Evolutionary conservation across 148 eudicot genomes (phyloP).

Genomic region (Arbutus unedo): DNA sequence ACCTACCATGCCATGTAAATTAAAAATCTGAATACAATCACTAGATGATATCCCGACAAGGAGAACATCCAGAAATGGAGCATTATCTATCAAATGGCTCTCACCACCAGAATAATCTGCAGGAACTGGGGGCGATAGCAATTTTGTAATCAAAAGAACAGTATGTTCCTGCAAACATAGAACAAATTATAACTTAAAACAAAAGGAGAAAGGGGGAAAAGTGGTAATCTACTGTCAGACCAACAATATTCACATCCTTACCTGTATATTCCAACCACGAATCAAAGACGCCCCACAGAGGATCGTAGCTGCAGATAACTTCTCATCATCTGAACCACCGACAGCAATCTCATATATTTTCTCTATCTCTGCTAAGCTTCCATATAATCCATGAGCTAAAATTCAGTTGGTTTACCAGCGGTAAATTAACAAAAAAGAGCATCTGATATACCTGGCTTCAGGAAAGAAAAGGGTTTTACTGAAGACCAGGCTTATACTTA

Average conservation of each 20-base stretch:
- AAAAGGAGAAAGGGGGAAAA: neutral
- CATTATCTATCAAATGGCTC: conserved; percentile 68
- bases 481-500: conserved; percentile 20
- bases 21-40: conserved; percentile 83
- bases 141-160: conserved; percentile 55
- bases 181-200: conserved; percentile 14
- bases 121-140: conserved; percentile 78
- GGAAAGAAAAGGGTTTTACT: conserved; percentile 16
- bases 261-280: conserved; percentile 99
- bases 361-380: conserved; percentile 96
- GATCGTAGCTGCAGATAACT: conserved; percentile 69
- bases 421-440: conserved; percentile 15
- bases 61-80: conserved; percentile 69
- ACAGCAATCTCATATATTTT: conserved; percentile 76
- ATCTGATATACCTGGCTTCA: conserved; percentile 27
- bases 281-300: conserved; percentile 85
- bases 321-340: conserved; percentile 83
- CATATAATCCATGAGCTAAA: conserved; percentile 46
- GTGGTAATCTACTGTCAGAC: neutral
- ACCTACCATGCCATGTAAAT: conserved; percentile 88
- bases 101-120: conserved; percentile 68
- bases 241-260: conserved; percentile 23
- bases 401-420: conserved; percentile 40
- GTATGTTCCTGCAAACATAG: conserved; percentile 65
- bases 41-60: conserved; percentile 76